Percentiles rank a stretch among this genome's conserved stretches.
These are phyloP conservation scores for Aspergillus conjunctus DNA, from an alignment of 495 filamentous ascomycete genomes.

Conservation along the genomic window DNA sequence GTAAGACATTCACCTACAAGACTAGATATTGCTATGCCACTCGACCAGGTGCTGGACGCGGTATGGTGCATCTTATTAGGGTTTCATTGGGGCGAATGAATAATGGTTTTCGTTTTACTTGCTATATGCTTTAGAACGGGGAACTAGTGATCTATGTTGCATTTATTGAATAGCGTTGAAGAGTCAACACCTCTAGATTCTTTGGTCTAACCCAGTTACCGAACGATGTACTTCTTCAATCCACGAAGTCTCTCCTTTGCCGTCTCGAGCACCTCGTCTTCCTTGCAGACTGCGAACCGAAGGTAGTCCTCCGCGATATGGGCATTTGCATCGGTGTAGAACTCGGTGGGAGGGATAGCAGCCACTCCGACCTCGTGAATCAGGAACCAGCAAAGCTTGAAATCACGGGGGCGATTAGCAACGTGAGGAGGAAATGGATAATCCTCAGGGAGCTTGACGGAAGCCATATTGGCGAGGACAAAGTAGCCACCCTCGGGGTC, in stretches of 20 bases:
- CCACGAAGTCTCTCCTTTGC: conserved; percentile 88
- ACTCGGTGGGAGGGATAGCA: conserved; percentile 94
- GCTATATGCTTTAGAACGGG: no score
- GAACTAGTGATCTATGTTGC: no score
- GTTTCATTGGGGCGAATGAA: no score
- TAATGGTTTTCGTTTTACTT: no score
- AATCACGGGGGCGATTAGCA: conserved; percentile 81
- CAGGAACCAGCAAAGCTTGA: conserved; percentile 91
- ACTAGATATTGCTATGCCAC: no score
- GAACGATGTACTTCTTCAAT: conserved; percentile 75
- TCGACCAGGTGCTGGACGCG: no score
- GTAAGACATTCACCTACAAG: no score
- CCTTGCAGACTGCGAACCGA: conserved; percentile 95
- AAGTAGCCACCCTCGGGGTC: conserved; percentile 97
- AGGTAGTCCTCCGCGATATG: conserved; percentile 90
- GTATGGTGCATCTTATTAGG: no score
- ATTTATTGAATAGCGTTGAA: no score
- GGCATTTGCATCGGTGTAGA: conserved; percentile 83
- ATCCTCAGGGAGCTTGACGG: conserved; percentile 75
- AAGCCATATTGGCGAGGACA: conserved; percentile 85
- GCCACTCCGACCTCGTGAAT: conserved; percentile 96
- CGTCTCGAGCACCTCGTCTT: conserved; percentile 83
- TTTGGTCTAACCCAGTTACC: conserved; percentile 22
- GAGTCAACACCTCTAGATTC: neutral
- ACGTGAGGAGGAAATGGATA: conserved; percentile 92